These are phyloP conservation scores for Magnaporthales sp. DNA, from an alignment of 2,329 filamentous ascomycete species.

Conservation along the genomic window DNA sequence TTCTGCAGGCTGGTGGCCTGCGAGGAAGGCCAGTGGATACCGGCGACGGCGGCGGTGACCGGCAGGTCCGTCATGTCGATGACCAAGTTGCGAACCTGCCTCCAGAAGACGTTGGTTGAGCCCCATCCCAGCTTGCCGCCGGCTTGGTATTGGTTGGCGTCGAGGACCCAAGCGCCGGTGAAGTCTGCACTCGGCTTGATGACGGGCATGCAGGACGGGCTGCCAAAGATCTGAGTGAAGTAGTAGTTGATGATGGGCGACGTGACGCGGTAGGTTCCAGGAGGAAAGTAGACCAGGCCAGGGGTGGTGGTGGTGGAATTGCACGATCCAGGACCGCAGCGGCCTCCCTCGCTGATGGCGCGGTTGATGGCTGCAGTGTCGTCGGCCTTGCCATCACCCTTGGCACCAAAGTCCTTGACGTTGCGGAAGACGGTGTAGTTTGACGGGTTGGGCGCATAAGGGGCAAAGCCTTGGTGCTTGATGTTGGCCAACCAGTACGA, in stretches of 20 bases:
- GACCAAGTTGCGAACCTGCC: conserved; percentile 16
- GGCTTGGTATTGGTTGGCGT: conserved; percentile 50
- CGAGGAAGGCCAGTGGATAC: conserved; percentile 58
- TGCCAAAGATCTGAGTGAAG: conserved; percentile 12
- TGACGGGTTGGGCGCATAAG: conserved; percentile 4
- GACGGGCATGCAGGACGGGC: conserved; percentile 9
- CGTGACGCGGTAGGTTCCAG: conserved; percentile 12
- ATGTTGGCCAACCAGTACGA: conserved; percentile 11
- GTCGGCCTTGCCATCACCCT: conserved; percentile 65
- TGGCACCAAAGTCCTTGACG: conserved; percentile 41
- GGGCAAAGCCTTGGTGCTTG: conserved; percentile 10
- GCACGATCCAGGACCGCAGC: conserved; percentile 11
- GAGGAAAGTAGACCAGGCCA: conserved; percentile 14
- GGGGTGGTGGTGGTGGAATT: conserved; percentile 12
- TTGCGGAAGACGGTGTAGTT: conserved; percentile 13
- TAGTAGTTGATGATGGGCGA: conserved; percentile 11
- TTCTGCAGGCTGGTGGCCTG: conserved; percentile 55
- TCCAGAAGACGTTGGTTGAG: conserved; percentile 19
- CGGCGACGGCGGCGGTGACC: conserved; percentile 13
- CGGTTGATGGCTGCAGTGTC: conserved; percentile 66
- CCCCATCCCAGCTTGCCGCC: conserved; percentile 30
- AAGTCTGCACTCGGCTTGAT: conserved; percentile 8
- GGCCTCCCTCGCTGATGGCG: conserved; percentile 40
- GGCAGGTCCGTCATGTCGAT: conserved; percentile 15
- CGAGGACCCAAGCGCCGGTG: conserved; percentile 7